These are phyloP conservation scores for Leucocoprinus sp. DNA, from an alignment of 768 basidiomycete genomes.

Conservation along the genomic window DNA sequence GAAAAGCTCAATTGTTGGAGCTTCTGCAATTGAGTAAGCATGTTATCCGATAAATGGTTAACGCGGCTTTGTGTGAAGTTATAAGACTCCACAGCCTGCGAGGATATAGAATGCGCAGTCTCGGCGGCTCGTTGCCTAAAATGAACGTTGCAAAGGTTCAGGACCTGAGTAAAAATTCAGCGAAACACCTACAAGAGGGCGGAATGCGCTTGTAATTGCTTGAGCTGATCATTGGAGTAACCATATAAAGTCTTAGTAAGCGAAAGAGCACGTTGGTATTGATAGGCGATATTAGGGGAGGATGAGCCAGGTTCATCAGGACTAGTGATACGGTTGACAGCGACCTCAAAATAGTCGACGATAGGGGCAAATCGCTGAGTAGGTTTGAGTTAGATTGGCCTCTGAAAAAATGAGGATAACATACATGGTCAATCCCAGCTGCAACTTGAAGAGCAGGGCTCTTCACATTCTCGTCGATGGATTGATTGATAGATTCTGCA, in stretches of 20 bases:
- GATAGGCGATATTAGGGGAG: conserved; percentile 53
- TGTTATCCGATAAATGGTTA: not conserved
- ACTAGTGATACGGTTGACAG: conserved; percentile 40
- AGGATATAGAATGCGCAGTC: not conserved
- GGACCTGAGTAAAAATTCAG: not conserved
- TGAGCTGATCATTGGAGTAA: conserved; percentile 66
- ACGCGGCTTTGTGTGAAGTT: not conserved
- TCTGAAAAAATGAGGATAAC: conserved; percentile 17
- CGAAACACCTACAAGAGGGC: conserved; percentile 45
- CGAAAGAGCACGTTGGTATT: conserved; percentile 67
- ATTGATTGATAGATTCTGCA: conserved; percentile 32
- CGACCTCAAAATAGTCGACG: conserved; percentile 61
- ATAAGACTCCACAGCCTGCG: too few species aligned
- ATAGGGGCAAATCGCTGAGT: conserved; percentile 62
- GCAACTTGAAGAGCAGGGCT: conserved; percentile 55
- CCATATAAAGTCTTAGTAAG: conserved; percentile 57
- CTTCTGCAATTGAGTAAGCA: not conserved
- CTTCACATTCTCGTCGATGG: conserved; percentile 51
- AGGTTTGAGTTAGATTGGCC: conserved; percentile 8
- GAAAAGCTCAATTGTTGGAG: not conserved
- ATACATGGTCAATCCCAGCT: conserved; percentile 66
- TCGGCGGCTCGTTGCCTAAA: not conserved
- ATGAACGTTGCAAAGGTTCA: not conserved
- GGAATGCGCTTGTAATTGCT: conserved; percentile 59
- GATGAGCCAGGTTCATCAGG: conserved; percentile 36